Base-by-base conservation (phyloP, 176 grass and related monocot species). In the Ensete glaucum region DNA sequence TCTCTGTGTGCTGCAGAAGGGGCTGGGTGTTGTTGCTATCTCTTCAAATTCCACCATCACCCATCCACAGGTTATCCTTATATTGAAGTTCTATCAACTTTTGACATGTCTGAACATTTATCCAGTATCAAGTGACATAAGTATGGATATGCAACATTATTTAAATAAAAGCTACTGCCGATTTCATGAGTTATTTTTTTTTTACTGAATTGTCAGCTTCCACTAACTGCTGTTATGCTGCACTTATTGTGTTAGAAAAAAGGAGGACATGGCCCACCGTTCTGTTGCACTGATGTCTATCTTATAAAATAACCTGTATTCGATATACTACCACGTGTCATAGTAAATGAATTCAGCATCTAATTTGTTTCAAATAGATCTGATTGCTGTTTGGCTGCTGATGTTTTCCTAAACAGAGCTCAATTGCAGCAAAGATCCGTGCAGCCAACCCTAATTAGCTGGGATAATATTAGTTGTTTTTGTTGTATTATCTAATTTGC, bases 21-120 rank as follows among this genome's bases (percentile, higher is more conserved):
- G 87, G 70, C 85, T 96, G 56, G 93, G 82, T 62, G 87, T 62
- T 24, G 77, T 90, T 15, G 93, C 93, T 52, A 88, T 96, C 83
- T 92, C 89, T 10, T 92, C 93, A 43, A 96, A 96, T 81, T 96
- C 93, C 25, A 72, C 64, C 69, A 43, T 83, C 53, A 90, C 93
- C 14, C 87, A 96, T 50, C 89, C 93, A 57, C 87, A 96, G 89
- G 93, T 96, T 60, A 70, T 43, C 8, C n/a, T 23, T 48, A 12
- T 14, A 56, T 29, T 12, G 17, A 58, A 19, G 1, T 60, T n/a
- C 9, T 4, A 22, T 24, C 1, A 22, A 22, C 9, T 52, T 23
- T 72, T 3, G 2, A 22, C 12, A 15, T n/a, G 50, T 9, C 7
- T 9, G 20, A 26, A 17, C 72, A 9, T 74, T 26, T 22, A 29